These are phyloP conservation scores for Beauveria asiatica DNA, from an alignment of 2,329 filamentous ascomycete genomes.

Conservation along the genomic window DNA sequence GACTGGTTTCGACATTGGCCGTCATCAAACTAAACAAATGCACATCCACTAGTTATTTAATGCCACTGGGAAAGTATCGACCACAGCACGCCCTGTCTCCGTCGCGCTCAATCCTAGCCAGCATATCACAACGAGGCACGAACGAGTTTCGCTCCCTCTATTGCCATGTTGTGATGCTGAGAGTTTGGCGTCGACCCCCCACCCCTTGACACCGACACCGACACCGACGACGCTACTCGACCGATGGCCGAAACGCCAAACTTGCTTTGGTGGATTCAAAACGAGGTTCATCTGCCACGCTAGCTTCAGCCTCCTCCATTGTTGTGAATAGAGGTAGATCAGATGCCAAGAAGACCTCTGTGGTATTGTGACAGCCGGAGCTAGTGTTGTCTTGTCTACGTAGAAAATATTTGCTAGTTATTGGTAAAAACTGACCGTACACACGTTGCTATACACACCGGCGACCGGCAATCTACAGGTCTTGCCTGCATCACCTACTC, in stretches of 20 bases:
- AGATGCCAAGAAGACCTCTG: slow-evolving; percentile 1
- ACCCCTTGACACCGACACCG: background rate
- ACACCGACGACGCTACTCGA: background rate
- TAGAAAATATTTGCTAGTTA: too few species aligned
- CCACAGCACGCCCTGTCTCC: background rate
- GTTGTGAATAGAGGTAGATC: background rate
- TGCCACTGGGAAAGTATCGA: slow-evolving; percentile 7
- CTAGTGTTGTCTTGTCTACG: background rate
- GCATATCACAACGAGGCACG: background rate
- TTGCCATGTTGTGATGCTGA: too few species aligned
- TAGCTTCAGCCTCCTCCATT: background rate
- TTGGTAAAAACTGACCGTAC: background rate
- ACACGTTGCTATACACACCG: background rate
- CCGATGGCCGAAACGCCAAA: slow-evolving; percentile 1
- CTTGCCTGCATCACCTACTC: background rate
- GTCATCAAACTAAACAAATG: slow-evolving; percentile 9
- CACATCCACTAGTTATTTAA: background rate
- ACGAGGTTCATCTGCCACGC: background rate
- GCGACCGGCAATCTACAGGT: background rate
- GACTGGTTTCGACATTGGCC: background rate
- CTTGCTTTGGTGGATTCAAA: background rate
- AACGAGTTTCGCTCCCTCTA: background rate
- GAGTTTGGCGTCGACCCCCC: background rate
- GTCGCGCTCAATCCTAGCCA: background rate
- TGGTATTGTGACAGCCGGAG: background rate